A percentile compares a stretch with the other conserved stretches of the same genome.
phyloP scores from a whole-genome alignment of 495 filamentous ascomycete species.

The Aspergillus saccharolyticus region DNA sequence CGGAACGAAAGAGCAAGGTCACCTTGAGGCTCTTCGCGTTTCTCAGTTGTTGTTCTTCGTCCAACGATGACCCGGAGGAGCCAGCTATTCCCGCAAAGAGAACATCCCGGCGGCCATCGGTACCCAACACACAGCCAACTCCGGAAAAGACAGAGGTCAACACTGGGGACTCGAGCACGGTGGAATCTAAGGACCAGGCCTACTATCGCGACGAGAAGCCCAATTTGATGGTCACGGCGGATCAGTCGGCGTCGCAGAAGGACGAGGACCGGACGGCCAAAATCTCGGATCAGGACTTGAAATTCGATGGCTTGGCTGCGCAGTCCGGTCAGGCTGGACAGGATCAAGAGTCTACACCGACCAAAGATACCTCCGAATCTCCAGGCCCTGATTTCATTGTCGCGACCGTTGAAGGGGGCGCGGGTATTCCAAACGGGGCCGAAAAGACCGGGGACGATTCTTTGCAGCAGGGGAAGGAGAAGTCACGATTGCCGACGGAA shows the following conservation, averaged over 20 bases:
- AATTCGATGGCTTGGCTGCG: conserved; percentile 24
- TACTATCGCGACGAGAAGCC: conserved; percentile 49
- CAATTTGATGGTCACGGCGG: conserved; percentile 31
- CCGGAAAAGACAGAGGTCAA: conserved; percentile 48
- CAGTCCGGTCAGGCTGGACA: conserved; percentile 15
- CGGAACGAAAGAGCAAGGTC: conserved; percentile 56
- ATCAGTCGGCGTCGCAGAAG: conserved; percentile 27
- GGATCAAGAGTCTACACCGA: conserved; percentile 4
- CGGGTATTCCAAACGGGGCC: background rate
- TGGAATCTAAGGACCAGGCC: conserved; percentile 50
- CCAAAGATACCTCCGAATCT: conserved; percentile 10
- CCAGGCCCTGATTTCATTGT: background rate
- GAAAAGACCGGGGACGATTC: conserved; percentile 9
- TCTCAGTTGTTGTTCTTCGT: conserved; percentile 73
- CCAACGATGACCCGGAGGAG: conserved; percentile 58
- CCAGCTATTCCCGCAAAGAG: conserved; percentile 61
- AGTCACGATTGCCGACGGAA: background rate
- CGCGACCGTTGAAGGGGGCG: background rate
- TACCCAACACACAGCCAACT: conserved; percentile 50
- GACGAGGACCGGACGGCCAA: conserved; percentile 28
- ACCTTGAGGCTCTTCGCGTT: conserved; percentile 59
- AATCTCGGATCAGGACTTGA: conserved; percentile 17
- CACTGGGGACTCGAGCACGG: conserved; percentile 49
- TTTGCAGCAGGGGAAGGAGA: conserved; percentile 8
- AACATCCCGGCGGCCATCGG: conserved; percentile 49